Evolutionary conservation across 1,284 basidiomycete species (phyloP).

Genomic region (Spongispora temasekensis): DNA sequence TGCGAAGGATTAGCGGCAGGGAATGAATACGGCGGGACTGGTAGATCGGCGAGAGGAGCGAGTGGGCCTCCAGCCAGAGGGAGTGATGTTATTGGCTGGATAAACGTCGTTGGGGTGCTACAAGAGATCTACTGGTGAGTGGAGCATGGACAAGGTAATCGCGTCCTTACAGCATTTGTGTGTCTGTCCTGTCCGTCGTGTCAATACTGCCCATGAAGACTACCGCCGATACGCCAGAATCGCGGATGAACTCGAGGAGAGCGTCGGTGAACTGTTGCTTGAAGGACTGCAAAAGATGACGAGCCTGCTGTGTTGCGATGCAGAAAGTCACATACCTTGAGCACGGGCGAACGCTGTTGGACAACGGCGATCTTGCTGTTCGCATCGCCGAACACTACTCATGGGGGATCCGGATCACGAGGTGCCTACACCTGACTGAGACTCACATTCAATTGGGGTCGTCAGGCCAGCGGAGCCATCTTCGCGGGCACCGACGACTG

Average conservation of each 20-base stretch:
- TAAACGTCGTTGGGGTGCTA: slow-evolving; percentile 62
- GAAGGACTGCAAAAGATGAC: slow-evolving; percentile 45
- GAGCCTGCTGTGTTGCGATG: not conserved
- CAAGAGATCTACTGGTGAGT: slow-evolving; percentile 36
- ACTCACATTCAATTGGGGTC: slow-evolving; percentile 72
- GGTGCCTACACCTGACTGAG: not conserved
- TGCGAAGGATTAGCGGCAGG: slow-evolving; percentile 34
- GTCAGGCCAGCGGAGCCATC: slow-evolving; percentile 59
- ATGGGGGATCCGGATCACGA: not conserved
- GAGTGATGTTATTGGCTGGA: slow-evolving; percentile 45
- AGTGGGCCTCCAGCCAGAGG: slow-evolving; percentile 42
- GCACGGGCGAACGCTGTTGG: slow-evolving; percentile 75
- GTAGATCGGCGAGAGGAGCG: slow-evolving; percentile 41
- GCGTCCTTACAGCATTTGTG: slow-evolving; percentile 67
- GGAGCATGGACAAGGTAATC: not conserved
- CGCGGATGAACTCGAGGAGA: slow-evolving; percentile 55
- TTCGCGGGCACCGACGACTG: slow-evolving; percentile 68
- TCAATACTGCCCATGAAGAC: slow-evolving; percentile 77
- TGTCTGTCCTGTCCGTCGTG: slow-evolving; percentile 68
- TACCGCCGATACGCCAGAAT: slow-evolving; percentile 49
- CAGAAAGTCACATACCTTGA: slow-evolving; percentile 54
- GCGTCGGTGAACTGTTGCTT: slow-evolving; percentile 68
- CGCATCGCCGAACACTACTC: slow-evolving; percentile 61
- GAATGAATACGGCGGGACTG: slow-evolving; percentile 53
- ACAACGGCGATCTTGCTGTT: slow-evolving; percentile 54